phyloP scores from a whole-genome alignment of 169 alveolate species.

The Cytauxzoon felis region DNA sequence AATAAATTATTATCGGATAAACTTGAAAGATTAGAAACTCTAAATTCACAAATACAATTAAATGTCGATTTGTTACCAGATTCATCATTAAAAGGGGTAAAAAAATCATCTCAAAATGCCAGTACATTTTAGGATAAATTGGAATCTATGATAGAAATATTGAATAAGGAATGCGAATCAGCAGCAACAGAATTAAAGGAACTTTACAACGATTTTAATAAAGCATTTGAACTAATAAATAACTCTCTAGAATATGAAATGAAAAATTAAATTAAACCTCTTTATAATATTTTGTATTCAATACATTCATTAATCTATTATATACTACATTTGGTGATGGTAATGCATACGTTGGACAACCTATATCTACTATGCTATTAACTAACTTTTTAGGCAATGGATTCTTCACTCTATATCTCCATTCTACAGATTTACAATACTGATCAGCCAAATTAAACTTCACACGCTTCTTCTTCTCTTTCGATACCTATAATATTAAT shows the following conservation, averaged over 20 bases:
- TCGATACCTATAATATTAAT: too few species aligned
- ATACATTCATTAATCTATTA: slow-evolving; percentile 16
- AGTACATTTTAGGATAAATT: slow-evolving; percentile 32
- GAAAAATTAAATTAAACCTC: background rate
- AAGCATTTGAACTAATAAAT: slow-evolving; percentile 14
- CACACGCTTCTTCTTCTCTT: slow-evolving; percentile 28
- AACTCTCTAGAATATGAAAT: background rate
- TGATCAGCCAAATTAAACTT: slow-evolving; percentile 16
- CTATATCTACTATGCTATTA: slow-evolving; percentile 22
- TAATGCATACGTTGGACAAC: slow-evolving; percentile 46
- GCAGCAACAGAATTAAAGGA: slow-evolving; percentile 25
- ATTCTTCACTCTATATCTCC: slow-evolving; percentile 15
- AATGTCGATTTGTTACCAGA: slow-evolving; percentile 49
- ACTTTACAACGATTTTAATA: slow-evolving; percentile 16
- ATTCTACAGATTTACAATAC: slow-evolving; percentile 29
- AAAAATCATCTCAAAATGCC: too few species aligned
- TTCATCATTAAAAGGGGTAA: slow-evolving; percentile 10
- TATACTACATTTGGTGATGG: slow-evolving; percentile 52
- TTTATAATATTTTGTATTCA: background rate
- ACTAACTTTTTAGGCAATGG: slow-evolving; percentile 35
- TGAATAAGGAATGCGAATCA: slow-evolving; percentile 29
- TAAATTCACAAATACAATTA: slow-evolving; percentile 46
- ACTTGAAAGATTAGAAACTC: slow-evolving; percentile 26
- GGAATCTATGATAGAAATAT: background rate
- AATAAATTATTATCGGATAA: slow-evolving; percentile 27